phyloP scores from a whole-genome alignment of 2,329 filamentous ascomycete genomes.

The Mollisiaceae sp. region DNA sequence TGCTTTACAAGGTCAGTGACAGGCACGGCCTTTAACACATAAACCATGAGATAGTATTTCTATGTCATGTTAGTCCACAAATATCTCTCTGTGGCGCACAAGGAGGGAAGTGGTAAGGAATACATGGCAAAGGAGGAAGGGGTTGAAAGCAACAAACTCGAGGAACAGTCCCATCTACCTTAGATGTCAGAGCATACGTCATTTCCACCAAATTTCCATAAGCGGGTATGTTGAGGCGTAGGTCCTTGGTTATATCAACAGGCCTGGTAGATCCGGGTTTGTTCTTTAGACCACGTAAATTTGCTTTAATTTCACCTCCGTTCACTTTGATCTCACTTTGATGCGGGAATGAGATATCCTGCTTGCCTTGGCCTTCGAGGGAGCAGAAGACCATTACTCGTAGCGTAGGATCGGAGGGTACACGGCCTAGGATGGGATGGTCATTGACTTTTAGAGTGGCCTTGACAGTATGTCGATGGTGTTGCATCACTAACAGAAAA shows the following conservation, averaged over 20 bases:
- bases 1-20: slow-evolving; percentile 73
- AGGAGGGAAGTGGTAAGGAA: slow-evolving; percentile 17
- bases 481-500: slow-evolving; percentile 39
- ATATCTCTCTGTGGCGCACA: slow-evolving; percentile 27
- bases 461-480: slow-evolving; percentile 52
- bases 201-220: slow-evolving; percentile 79
- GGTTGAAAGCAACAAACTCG: slow-evolving; percentile 35
- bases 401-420: slow-evolving; percentile 44
- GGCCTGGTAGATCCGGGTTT: slow-evolving; percentile 94
- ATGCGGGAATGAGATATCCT: slow-evolving; percentile 87
- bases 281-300: slow-evolving; percentile 92
- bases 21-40: slow-evolving; percentile 75
- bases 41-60: slow-evolving; percentile 75
- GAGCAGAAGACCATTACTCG: slow-evolving; percentile 87
- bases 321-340: slow-evolving; percentile 95
- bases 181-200: slow-evolving; percentile 89
- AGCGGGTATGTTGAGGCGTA: slow-evolving; percentile 69
- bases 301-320: slow-evolving; percentile 85
- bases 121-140: slow-evolving; percentile 23
- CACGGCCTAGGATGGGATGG: slow-evolving; percentile 45
- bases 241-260: slow-evolving; percentile 81
- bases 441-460: slow-evolving; percentile 62
- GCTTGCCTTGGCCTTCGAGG: slow-evolving; percentile 62
- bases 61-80: slow-evolving; percentile 44
- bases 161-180: slow-evolving; percentile 59